Evolutionary conservation across 306 rosid species (phyloP), one percentile per base, ranked within the genome.

Genomic region (Fragaria iinumae): DNA sequence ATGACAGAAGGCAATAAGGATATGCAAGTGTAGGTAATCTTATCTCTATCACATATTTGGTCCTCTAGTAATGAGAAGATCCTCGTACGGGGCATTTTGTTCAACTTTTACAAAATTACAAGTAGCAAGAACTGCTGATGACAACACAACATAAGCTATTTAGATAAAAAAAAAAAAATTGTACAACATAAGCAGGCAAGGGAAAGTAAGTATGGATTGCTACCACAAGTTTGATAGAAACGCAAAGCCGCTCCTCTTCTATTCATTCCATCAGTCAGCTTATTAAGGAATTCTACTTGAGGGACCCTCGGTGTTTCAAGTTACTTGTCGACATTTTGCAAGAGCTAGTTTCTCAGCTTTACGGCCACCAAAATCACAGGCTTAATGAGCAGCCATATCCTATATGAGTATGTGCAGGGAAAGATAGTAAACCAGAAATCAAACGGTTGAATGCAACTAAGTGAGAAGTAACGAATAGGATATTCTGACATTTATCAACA

Each of bases 371-470:
- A 95, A 95, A 79, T 95, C 97, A 66, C 99, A 95, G 74, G 99
- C 99, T 20, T 97, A 95, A 86, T 92, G 99, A 7, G 99, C 97
- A 69, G 99, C 99, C 97, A 95, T 95, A 85, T 95, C 99, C 99
- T 95, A 88, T 76, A 81, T 70, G 48, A 23, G 44, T 43, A 68
- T 66, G 14, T 34, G 32, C 44, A 57, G 18, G 64, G 29, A 41
- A 70, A 50, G 45, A 23, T 49, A 17, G 44, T 7, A 36, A 18
- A 9, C 72, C 43, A 52, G 39, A 29, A 21, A 21, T 21, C 29
- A 27, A 27, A 36, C 1, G 6, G 18, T 45, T 44, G 0, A 74
- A 62, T 29, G 47, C 63, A 34, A 14, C 34, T 4, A 69, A 45
- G 55, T 12, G 6, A 68, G 11, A 56, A 77, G 25, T 32, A 38